Base-by-base conservation (phyloP, 164 flowering plant genomes). In the Vitis cinerea region DNA sequence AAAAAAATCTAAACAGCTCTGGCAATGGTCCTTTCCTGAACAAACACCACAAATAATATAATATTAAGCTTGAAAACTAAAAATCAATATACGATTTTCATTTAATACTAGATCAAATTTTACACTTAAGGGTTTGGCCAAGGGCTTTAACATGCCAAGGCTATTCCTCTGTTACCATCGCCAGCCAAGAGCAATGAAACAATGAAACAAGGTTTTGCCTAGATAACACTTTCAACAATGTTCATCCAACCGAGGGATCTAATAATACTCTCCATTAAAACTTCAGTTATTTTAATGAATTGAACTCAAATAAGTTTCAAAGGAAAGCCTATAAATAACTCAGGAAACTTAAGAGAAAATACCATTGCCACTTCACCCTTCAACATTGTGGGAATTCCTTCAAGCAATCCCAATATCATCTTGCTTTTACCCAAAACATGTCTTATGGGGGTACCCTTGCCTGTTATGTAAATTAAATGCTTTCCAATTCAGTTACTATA, bases 281-380 rank as follows among this genome's bases (percentile, higher is more conserved):
- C 29, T 56, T 9, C n/a, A 17, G 15, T n/a, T 17, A 19, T 19
- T 50, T 10, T 49, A 16, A 7, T 16, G 30, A 8, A 17, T 8
- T 47, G 11, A 49, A 49, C 2, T 48, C 13, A 14, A 66, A 8
- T 31, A 4, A 31, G 44, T 37, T 37, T 37, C 44, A 37, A 37
- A 37, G 44, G 4, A 37, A 37, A 37, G 44, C 27, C 37, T 16
- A n/a, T 29, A 1, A 51, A 50, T 50, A 30, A 11, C 30, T 30
- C 10, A 17, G 6, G 59, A 29, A 69, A 61, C 59, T 8, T 29
- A 62, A 8, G 54, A 68, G 48, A 31, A 27, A 59, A 70, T 88
- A 94, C 99, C 92, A 92, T 87, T 68, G 96, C 91, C 51, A 95
- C 87, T 93, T 95, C 99, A 70, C 97, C 97, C 89, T 83, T 87